Conservation (phyloP, 129 eudicot genomes). For the Mikania micrantha region DNA sequence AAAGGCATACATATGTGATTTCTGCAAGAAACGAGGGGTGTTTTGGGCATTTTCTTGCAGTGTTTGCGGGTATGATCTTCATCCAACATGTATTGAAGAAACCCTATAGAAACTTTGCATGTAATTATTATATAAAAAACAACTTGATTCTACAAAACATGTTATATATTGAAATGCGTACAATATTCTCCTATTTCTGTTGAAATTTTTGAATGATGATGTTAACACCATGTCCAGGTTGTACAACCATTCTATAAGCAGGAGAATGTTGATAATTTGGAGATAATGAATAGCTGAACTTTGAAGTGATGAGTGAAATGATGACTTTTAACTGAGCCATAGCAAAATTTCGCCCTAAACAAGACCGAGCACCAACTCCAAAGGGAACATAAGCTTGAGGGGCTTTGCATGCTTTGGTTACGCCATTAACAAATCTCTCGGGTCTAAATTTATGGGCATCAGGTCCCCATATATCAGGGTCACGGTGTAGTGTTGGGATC, state of each 20-base stretch:
- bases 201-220: conserved; percentile 43
- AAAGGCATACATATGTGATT: conserved; percentile 39
- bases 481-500: conserved; percentile 84
- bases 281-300: conserved; percentile 56
- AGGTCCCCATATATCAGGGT: conserved; percentile 70
- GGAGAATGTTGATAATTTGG: conserved; percentile 73
- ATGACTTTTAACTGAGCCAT: conserved; percentile 61
- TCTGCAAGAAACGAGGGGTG: conserved; percentile 39
- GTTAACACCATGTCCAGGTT: conserved; percentile 72
- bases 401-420: conserved; percentile 58
- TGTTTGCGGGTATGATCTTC: conserved; percentile 53
- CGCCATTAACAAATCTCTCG: conserved; percentile 63
- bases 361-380: conserved; percentile 73
- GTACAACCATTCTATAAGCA: conserved; percentile 76
- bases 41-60: conserved; percentile 53
- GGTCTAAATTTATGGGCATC: conserved; percentile 69
- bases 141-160: conserved; percentile 5
- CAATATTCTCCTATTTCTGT: conserved; percentile 1
- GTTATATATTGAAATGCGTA: conserved; percentile 21
- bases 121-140: conserved; percentile 9
- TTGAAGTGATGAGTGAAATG: conserved; percentile 53
- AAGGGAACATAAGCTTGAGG: conserved; percentile 85
- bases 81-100: conserved; percentile 43
- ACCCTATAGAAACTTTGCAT: background rate
- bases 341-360: conserved; percentile 70